These are phyloP conservation scores for Pythium scleroteichum DNA, from an alignment of 352 stramenopile species.

Conservation along the genomic window DNA sequence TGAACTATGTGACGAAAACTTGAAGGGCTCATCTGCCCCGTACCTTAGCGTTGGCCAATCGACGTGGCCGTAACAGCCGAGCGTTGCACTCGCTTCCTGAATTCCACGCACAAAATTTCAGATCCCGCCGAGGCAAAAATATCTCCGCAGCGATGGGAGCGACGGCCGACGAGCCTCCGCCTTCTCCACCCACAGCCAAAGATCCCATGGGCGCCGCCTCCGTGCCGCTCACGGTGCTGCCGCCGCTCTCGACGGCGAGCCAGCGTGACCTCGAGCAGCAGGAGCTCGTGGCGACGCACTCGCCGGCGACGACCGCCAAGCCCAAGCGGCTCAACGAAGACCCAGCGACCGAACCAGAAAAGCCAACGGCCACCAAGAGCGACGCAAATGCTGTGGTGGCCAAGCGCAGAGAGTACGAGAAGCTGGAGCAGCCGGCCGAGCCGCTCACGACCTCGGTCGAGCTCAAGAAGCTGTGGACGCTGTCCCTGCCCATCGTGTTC, in stretches of 20 bases:
- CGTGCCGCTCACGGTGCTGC: not conserved
- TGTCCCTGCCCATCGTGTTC: slow-evolving; percentile 69
- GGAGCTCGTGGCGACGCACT: slow-evolving; percentile 5
- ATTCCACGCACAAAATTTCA: no score
- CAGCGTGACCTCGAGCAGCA: slow-evolving; percentile 7
- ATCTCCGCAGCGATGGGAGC: no score
- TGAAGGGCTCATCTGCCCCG: no score
- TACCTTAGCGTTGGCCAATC: no score
- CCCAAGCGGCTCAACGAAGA: slow-evolving; percentile 1
- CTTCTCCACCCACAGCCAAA: no score
- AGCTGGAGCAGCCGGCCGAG: not conserved
- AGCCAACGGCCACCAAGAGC: not conserved
- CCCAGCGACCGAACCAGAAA: not conserved
- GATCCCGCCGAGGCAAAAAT: no score
- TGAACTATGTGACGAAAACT: no score
- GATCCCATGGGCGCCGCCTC: not conserved
- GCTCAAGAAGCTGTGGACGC: slow-evolving; percentile 36
- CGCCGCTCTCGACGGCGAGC: slow-evolving; percentile 5
- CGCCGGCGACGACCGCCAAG: not conserved
- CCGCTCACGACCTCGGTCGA: slow-evolving; percentile 22
- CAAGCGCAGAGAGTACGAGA: slow-evolving; percentile 3
- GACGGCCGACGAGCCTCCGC: no score
- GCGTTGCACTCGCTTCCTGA: no score
- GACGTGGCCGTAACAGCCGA: no score
- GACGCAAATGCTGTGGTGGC: not conserved